Conservation (phyloP, 768 basidiomycete genomes). For the Paxillus ammoniavirescens region DNA sequence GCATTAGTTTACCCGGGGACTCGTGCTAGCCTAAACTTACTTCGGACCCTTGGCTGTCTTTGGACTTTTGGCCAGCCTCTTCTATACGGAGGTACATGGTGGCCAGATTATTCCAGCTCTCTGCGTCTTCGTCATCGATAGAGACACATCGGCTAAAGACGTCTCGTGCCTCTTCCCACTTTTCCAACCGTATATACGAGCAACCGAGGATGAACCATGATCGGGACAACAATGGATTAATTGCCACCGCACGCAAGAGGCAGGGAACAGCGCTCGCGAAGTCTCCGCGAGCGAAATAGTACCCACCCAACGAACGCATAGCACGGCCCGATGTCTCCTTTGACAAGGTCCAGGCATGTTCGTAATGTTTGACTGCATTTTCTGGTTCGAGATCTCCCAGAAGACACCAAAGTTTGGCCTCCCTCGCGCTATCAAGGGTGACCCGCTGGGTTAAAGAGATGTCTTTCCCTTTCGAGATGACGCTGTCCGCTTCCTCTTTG, state of each 20-base stretch:
- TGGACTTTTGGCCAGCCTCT: conserved; percentile 32
- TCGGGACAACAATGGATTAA: conserved; percentile 84
- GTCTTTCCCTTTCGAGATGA: conserved; percentile 60
- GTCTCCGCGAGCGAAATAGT: conserved; percentile 67
- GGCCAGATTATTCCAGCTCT: conserved; percentile 98
- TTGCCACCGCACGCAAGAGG: conserved; percentile 72
- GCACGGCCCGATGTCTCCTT: conserved; percentile 80
- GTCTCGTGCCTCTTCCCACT: conserved; percentile 80
- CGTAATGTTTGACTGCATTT: conserved; percentile 70
- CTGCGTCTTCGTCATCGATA: conserved; percentile 94
- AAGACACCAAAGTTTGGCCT: conserved; percentile 94
- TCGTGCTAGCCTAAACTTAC: conserved; percentile 12
- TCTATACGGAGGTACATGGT: conserved; percentile 89
- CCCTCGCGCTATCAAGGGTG: conserved; percentile 60
- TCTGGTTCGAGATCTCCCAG: conserved; percentile 88
- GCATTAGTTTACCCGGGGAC: conserved; percentile 1
- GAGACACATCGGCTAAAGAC: conserved; percentile 85
- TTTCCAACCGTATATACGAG: conserved; percentile 74
- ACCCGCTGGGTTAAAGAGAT: conserved; percentile 40
- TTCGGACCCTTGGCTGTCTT: conserved; percentile 32
- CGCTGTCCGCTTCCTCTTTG: conserved; percentile 78
- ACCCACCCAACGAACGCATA: conserved; percentile 87
- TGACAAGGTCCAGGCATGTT: conserved; percentile 82
- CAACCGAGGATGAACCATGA: conserved; percentile 99
- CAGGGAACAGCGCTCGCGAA: conserved; percentile 63